A percentile compares a stretch with the other conserved stretches of the same genome.
Evolutionary conservation across 2,329 filamentous ascomycete genomes (phyloP).

Genomic region (Cladophialophora psammophila): DNA sequence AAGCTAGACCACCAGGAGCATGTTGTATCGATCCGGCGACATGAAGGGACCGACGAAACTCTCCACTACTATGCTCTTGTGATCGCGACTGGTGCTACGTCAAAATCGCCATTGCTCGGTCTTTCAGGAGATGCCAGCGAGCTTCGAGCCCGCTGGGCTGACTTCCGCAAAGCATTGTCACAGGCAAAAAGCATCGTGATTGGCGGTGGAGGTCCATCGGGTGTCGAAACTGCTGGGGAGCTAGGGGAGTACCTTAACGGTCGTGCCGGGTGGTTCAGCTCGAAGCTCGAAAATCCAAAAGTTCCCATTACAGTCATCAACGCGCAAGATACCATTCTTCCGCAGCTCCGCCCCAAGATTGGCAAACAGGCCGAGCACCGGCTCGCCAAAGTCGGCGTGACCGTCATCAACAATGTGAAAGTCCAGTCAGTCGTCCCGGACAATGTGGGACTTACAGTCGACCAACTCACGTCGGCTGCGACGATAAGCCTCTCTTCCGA

Average conservation of each 20-base stretch:
- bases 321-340: constrained; percentile 50
- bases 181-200: constrained; percentile 55
- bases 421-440: constrained; percentile 41
- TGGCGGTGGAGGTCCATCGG: constrained; percentile 54
- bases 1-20: constrained; percentile 47
- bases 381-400: constrained; percentile 57
- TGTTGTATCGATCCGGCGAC: constrained; percentile 39
- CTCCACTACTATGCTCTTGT: constrained; percentile 56
- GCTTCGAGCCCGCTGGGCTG: constrained; percentile 48
- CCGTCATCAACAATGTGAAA: constrained; percentile 52
- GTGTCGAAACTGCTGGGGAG: constrained; percentile 59
- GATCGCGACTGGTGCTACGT: constrained; percentile 59
- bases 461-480: too few species aligned
- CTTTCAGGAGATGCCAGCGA: constrained; percentile 47
- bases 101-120: constrained; percentile 56
- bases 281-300: constrained; percentile 45
- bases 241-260: constrained; percentile 62
- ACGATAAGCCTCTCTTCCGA: too few species aligned
- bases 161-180: constrained; percentile 52
- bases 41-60: constrained; percentile 24
- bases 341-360: constrained; percentile 49
- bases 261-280: constrained; percentile 49
- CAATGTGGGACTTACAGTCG: too few species aligned
- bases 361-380: constrained; percentile 52
- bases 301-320: constrained; percentile 58